A percentile compares a stretch with the other conserved stretches of the same genome.
phyloP scores from a whole-genome alignment of 257 asterid species.

The Plantago elongata region DNA sequence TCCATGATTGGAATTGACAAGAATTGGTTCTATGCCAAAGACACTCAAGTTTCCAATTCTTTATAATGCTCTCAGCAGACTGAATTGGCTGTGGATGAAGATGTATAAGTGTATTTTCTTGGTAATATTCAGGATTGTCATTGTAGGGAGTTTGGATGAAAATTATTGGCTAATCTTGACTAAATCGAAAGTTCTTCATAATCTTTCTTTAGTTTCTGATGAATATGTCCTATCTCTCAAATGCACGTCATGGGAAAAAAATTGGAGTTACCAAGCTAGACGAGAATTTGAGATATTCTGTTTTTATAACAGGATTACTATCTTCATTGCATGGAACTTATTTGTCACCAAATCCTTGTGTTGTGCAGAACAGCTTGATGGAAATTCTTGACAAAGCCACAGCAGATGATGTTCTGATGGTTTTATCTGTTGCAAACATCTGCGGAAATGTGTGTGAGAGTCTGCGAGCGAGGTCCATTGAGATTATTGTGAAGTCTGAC shows the following conservation, averaged over 20 bases:
- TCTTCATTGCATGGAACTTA: conserved; percentile 9
- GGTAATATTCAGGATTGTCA: too few species aligned
- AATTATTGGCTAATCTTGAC: too few species aligned
- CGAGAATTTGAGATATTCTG: too few species aligned
- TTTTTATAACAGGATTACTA: not conserved
- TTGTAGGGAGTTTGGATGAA: too few species aligned
- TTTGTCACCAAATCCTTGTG: not conserved
- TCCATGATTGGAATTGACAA: too few species aligned
- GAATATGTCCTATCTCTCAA: not conserved
- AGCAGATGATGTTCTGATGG: conserved; percentile 70
- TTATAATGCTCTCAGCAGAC: too few species aligned
- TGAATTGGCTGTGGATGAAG: too few species aligned
- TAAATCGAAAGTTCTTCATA: too few species aligned
- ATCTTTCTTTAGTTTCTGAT: too few species aligned
- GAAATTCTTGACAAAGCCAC: conserved; percentile 66
- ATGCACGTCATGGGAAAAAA: not conserved
- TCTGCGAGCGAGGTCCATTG: conserved; percentile 53
- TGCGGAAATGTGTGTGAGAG: conserved; percentile 55
- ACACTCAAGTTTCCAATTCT: too few species aligned
- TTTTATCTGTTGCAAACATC: conserved; percentile 59
- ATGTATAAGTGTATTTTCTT: too few species aligned
- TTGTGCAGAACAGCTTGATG: conserved; percentile 59
- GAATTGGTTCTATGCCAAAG: too few species aligned
- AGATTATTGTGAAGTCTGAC: conserved; percentile 78
- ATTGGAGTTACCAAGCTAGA: not conserved